Percentiles rank a stretch among this genome's conserved stretches.
phyloP scores from a whole-genome alignment of 23 red algal species.

The Gracilariopsis chorda region DNA sequence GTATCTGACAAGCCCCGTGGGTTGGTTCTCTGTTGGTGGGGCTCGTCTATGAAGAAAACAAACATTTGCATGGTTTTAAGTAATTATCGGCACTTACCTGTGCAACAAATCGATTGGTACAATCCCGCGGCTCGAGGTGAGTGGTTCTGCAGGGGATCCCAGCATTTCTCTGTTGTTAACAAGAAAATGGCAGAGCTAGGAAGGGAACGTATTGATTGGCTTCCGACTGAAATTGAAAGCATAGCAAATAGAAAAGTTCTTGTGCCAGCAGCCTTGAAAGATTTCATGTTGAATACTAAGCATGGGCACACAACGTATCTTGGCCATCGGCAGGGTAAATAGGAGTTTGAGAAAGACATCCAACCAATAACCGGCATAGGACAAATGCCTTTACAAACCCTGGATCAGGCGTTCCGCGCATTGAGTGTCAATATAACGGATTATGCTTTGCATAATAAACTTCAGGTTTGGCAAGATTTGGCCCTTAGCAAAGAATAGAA shows the following conservation, averaged over 20 bases:
- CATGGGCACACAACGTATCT: neutral
- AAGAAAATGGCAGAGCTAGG: neutral
- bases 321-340: neutral
- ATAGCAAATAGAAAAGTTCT: neutral
- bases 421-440: neutral
- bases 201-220: neutral
- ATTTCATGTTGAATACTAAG: neutral
- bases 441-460: neutral
- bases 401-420: neutral
- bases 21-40: neutral
- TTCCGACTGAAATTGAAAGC: neutral
- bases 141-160: neutral
- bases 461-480: neutral
- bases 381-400: neutral
- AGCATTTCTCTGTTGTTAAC: neutral
- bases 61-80: neutral
- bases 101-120: neutral
- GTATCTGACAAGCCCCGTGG: neutral
- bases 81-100: neutral
- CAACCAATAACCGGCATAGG: neutral
- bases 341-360: neutral
- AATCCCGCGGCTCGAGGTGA: neutral
- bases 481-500: neutral
- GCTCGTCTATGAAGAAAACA: neutral
- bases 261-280: neutral